Percentiles rank a stretch among this genome's conserved stretches.
phyloP scores from a whole-genome alignment of 805 yeast genomes.

The Debaryomyces maramus region DNA sequence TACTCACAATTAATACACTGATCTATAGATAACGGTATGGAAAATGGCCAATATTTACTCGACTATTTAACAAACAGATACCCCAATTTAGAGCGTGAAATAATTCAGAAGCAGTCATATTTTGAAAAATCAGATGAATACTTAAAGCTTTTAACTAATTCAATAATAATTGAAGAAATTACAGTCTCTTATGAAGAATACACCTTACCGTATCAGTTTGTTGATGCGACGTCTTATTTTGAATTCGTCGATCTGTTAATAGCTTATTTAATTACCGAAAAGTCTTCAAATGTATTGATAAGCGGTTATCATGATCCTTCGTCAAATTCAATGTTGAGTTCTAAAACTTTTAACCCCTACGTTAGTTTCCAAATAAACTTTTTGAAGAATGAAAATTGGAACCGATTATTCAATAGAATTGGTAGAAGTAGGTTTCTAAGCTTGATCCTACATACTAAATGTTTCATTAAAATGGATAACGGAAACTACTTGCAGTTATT shows the following conservation, averaged over 20 bases:
- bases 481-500: conserved; percentile 24
- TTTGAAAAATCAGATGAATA: conserved; percentile 3
- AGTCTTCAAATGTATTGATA: conserved; percentile 37
- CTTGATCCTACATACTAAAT: conserved; percentile 36
- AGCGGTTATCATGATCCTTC: conserved; percentile 45
- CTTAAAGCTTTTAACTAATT: conserved; percentile 4
- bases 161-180: not conserved
- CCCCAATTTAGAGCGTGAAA: conserved; percentile 14
- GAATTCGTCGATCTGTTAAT: conserved; percentile 46
- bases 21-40: conserved; percentile 3
- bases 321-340: conserved; percentile 26
- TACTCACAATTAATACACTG: not conserved
- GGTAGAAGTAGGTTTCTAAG: conserved; percentile 42
- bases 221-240: conserved; percentile 14
- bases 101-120: not conserved
- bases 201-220: conserved; percentile 10
- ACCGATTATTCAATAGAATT: conserved; percentile 33
- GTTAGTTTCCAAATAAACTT: conserved; percentile 33
- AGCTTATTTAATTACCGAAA: conserved; percentile 24
- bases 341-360: conserved; percentile 32
- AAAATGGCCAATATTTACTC: conserved; percentile 2
- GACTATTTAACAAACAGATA: conserved; percentile 5
- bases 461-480: conserved; percentile 19
- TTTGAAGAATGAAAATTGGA: conserved; percentile 49
- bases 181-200: not conserved